Evolutionary conservation across 768 basidiomycete species (phyloP).

Genomic region (Leccinum truebloodii): DNA sequence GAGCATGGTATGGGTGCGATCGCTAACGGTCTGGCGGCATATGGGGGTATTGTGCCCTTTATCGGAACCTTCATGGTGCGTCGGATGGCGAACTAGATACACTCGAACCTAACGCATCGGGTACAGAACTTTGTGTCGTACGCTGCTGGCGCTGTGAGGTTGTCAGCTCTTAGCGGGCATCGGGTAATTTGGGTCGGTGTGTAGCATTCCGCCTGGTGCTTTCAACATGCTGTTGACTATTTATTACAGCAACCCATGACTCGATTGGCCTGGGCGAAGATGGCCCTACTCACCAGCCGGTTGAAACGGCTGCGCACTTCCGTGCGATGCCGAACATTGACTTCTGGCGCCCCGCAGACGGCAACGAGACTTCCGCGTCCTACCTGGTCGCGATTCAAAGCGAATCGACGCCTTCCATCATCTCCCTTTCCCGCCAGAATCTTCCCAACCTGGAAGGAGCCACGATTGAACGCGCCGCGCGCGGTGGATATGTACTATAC

Average conservation of each 20-base stretch:
- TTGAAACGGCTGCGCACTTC: conserved; percentile 85
- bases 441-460: conserved; percentile 91
- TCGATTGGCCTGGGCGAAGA: conserved; percentile 93
- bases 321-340: conserved; percentile 90
- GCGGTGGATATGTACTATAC: conserved; percentile 88
- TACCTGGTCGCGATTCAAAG: conserved; percentile 80
- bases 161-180: conserved; percentile 86
- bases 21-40: conserved; percentile 86
- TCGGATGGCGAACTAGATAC: conserved; percentile 3
- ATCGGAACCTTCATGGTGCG: conserved; percentile 87
- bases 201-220: conserved; percentile 28
- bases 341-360: conserved; percentile 93
- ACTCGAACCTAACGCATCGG: conserved; percentile 10
- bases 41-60: conserved; percentile 90
- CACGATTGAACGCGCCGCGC: conserved; percentile 76
- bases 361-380: conserved; percentile 95
- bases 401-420: conserved; percentile 75
- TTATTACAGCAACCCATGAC: conserved; percentile 79
- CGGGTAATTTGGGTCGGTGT: conserved; percentile 92
- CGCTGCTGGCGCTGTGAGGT: conserved; percentile 87
- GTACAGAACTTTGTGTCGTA: conserved; percentile 89
- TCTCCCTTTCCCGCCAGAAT: conserved; percentile 86
- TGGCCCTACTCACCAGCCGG: conserved; percentile 94
- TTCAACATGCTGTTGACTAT: conserved; percentile 1
- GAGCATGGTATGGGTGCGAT: conserved; percentile 98